Percentiles rank a stretch among this genome's conserved stretches.
phyloP scores from a whole-genome alignment of 805 yeast species.

The Middelhovenomyces tepae region DNA sequence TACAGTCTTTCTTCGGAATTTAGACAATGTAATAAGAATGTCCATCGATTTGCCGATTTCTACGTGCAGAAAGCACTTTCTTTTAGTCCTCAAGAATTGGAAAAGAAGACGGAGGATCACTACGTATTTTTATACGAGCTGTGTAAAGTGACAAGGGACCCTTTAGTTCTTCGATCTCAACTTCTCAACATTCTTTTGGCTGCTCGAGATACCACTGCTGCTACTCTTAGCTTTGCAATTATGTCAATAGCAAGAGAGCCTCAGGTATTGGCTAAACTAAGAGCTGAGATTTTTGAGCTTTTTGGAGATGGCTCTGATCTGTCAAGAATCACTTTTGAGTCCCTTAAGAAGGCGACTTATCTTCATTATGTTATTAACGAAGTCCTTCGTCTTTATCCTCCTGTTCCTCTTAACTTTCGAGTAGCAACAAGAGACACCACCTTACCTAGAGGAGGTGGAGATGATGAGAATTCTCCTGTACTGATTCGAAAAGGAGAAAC shows the following conservation, averaged over 20 bases:
- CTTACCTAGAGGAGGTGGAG: slow-evolving; percentile 40
- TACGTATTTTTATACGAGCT: slow-evolving; percentile 39
- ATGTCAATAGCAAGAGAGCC: slow-evolving; percentile 37
- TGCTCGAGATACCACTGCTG: slow-evolving; percentile 42
- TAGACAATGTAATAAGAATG: slow-evolving; percentile 23
- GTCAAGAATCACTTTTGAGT: slow-evolving; percentile 29
- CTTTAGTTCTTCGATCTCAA: slow-evolving; percentile 35
- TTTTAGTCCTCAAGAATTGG: slow-evolving; percentile 22
- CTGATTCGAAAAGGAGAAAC: slow-evolving; percentile 32
- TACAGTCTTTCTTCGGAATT: slow-evolving; percentile 24
- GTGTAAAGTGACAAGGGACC: slow-evolving; percentile 36
- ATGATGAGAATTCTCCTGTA: slow-evolving; percentile 28
- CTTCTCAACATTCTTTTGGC: slow-evolving; percentile 37
- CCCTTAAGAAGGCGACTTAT: slow-evolving; percentile 35
- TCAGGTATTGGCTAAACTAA: slow-evolving; percentile 29
- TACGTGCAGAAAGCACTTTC: slow-evolving; percentile 33
- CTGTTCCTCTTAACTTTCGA: slow-evolving; percentile 39
- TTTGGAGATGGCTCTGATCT: slow-evolving; percentile 22
- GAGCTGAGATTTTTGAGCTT: slow-evolving; percentile 18
- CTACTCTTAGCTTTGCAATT: slow-evolving; percentile 29
- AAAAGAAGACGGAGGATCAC: slow-evolving; percentile 3
- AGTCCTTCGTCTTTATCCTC: slow-evolving; percentile 37
- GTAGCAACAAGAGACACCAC: slow-evolving; percentile 35
- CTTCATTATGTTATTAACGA: slow-evolving; percentile 37
- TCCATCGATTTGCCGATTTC: slow-evolving; percentile 30